These are phyloP conservation scores for Neocallimastix lanati DNA, from an alignment of 192 early-diverging fungal genomes.

Conservation along the genomic window DNA sequence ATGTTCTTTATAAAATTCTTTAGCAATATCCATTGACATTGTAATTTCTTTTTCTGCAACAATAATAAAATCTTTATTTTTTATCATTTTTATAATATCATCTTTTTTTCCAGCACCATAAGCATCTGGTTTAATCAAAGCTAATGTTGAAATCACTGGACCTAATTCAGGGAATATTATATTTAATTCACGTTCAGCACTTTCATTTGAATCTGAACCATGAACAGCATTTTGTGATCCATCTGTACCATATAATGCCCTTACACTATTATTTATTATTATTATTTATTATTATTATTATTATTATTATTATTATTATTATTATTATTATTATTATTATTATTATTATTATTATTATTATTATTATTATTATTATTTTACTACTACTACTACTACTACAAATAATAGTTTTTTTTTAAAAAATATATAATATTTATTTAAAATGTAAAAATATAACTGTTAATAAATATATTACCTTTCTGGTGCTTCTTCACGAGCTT, in stretches of 20 bases:
- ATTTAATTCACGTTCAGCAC: neutral
- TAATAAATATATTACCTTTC: constrained; percentile 8
- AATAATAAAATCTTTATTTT: neutral
- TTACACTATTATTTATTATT: neutral
- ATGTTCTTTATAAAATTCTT: constrained; percentile 1
- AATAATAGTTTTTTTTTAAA: no score
- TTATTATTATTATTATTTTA: no score
- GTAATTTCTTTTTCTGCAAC: constrained; percentile 19
- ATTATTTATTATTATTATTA: neutral
- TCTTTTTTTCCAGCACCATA: neutral
- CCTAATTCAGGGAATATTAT: constrained; percentile 1
- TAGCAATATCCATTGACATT: constrained; percentile 2
- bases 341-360: no score
- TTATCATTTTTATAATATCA: neutral
- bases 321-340: no score
- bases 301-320: no score
- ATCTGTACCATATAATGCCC: constrained; percentile 1
- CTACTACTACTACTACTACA: no score
- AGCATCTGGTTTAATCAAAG: constrained; percentile 1
- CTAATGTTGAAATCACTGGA: constrained; percentile 13
- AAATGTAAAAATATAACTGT: no score
- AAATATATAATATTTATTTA: no score
- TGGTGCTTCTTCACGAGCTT: neutral
- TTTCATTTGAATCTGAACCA: neutral
- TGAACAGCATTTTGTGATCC: constrained; percentile 1